Evolutionary conservation across 306 rosid genomes (phyloP), one percentile per base, ranked within the genome.

Genomic region (Quercus cerris): DNA sequence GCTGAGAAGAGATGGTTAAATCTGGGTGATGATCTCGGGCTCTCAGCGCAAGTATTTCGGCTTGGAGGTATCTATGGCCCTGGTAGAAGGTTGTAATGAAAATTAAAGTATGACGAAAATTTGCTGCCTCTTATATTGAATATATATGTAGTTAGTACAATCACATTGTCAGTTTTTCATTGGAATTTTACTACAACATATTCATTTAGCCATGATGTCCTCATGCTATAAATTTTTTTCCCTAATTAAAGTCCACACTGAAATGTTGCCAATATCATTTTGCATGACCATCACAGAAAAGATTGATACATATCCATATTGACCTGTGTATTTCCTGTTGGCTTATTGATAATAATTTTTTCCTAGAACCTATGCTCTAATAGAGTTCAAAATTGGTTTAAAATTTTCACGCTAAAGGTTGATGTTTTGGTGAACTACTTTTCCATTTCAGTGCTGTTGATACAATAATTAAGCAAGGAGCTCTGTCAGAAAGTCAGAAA

Each of bases 21-120:
- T 73, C 85, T 95, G 63, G 92, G 92, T 54, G 78, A 57, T 74
- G 44, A 64, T 73, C 84, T 93, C 13, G 88, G 90, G 56, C 5
- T 91, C 74, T 84, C 93, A 1, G 78, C 93, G 1, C 75, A 82
- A 80, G 61, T 90, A 41, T 86, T 91, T 84, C 93, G 99, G 82
- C 89, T 95, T 22, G 99, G 96, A 87, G 99, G 98, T 73, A 90
- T 95, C 91, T 95, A 95, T 82, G 98, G 99, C 82, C 98, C 94
- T 33, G 90, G 96, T 74, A 93, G 99, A 93, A 95, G 99, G 98
- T 95, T 74, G 76, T 82, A 78, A 76, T 57, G n/a, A 75, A 20
- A 35, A 9, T 55, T 31, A 46, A 14, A 27, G 17, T 13, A 27
- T 56, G 56, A 23, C 25, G 59, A 62, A 49, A 28, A 56, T 61